Evolutionary conservation across 1,139 yeast species (phyloP), one percentile per base, ranked within the genome.

Genomic region (Hyphopichia burtonii): DNA sequence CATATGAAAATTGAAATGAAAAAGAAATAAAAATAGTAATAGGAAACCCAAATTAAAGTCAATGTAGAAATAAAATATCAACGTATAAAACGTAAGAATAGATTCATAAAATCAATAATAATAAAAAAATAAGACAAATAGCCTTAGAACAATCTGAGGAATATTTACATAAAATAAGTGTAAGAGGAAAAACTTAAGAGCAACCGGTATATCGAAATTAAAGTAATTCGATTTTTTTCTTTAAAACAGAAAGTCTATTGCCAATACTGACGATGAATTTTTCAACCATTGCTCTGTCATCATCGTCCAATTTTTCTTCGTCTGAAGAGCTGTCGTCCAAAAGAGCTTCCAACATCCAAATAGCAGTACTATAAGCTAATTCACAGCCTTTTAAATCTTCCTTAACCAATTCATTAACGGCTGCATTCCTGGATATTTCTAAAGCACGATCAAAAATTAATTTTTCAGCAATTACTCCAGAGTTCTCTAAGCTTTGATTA

Each of bases 271-370:
- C 78, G 48, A 86, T 82, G 53, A 86, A 87, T 61, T 82, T 83
- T 55, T 84, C 89, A 43, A 91, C 88, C 66, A 86, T 83, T 31
- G 74, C 77, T 42, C 71, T 71, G 58, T 91, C 96, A 38, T 85
- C 89, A 9, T 67, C 74, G 55, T 86, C 94, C 46, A 90, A 67
- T 42, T 64, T 68, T 38, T 66, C 66, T 18, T 61, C 63, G 18
- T 65, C 62, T 10, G 54, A 39, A 11, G 46, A 36, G 22, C 78
- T 83, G 41, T 74, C 80, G 48, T 84, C 90, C 39, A 90, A 65
- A 34, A 91, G 68, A 1, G 96, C 89, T 58, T 89, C 95, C 54
- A 93, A 68, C 96, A 93, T 88, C 97, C 97, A 91, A 44, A 91
- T 79, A 0, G 96, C 86, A 0, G 96, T 87, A 8, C 95, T 88